These are phyloP conservation scores for Lentinus tigrinus DNA, from an alignment of 768 basidiomycete species.

Conservation along the genomic window DNA sequence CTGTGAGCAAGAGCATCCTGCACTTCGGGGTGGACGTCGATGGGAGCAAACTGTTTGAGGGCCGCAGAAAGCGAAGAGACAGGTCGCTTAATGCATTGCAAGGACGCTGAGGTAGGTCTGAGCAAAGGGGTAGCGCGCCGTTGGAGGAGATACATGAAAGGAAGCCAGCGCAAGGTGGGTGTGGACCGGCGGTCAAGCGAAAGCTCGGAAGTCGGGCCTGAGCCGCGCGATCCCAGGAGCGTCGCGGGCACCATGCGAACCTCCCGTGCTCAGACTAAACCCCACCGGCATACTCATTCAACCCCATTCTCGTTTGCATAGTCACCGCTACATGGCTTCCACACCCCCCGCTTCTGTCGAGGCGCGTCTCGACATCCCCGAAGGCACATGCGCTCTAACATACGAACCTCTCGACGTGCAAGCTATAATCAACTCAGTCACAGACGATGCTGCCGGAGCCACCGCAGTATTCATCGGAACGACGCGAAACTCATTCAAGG, in stretches of 20 bases:
- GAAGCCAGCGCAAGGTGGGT: neutral
- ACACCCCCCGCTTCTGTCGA: conserved; percentile 39
- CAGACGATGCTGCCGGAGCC: conserved; percentile 66
- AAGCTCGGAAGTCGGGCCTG: too few relatives aligned
- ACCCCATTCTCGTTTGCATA: neutral
- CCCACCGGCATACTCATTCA: too few relatives aligned
- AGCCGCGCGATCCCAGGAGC: too few relatives aligned
- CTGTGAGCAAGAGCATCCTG: conserved; percentile 67
- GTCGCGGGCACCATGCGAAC: too few relatives aligned
- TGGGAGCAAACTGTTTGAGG: conserved; percentile 25
- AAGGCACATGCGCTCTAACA: conserved; percentile 59
- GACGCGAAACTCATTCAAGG: conserved; percentile 83
- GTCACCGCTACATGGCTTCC: neutral
- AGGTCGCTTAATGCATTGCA: conserved; percentile 1
- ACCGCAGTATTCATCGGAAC: conserved; percentile 80
- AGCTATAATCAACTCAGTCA: conserved; percentile 59
- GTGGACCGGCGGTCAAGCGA: too few relatives aligned
- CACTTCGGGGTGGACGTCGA: conserved; percentile 84
- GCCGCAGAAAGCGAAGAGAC: conserved; percentile 22
- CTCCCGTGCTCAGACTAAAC: too few relatives aligned
- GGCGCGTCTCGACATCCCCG: conserved; percentile 38
- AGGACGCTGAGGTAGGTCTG: conserved; percentile 1
- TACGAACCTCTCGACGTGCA: conserved; percentile 56
- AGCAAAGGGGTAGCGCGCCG: conserved; percentile 16
- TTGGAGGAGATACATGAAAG: conserved; percentile 13